Percentiles rank a stretch among this genome's conserved stretches.
These are phyloP conservation scores for Bryopsis sp. DNA, from an alignment of 139 green algal species.

Conservation along the genomic window DNA sequence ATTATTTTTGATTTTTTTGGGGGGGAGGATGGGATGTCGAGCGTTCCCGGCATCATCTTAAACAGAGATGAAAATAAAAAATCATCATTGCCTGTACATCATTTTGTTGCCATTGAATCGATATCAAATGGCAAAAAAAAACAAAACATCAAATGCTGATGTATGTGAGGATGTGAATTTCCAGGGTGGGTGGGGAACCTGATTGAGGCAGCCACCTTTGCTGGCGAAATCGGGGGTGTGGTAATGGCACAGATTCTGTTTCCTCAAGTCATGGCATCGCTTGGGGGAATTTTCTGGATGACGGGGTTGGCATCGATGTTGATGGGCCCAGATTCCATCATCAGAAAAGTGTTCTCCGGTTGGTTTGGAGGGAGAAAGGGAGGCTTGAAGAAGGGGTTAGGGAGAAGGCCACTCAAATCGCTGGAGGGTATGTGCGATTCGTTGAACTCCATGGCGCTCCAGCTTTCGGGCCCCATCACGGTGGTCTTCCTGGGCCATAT, in stretches of 20 bases:
- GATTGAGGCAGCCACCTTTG: background rate
- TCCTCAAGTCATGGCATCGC: background rate
- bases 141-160: too few species aligned
- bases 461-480: background rate
- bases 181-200: background rate
- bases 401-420: background rate
- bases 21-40: too few species aligned
- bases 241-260: background rate
- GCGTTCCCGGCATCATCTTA: too few species aligned
- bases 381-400: background rate
- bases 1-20: too few species aligned
- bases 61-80: too few species aligned
- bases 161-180: too few species aligned
- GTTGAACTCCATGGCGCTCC: background rate
- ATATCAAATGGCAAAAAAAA: too few species aligned
- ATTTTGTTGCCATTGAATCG: too few species aligned
- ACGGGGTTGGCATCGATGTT: background rate
- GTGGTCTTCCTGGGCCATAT: background rate
- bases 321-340: background rate
- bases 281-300: slow-evolving; percentile 4
- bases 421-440: slow-evolving; percentile 1
- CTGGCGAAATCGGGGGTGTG: background rate
- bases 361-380: background rate
- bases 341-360: background rate
- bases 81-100: too few species aligned